A percentile compares a stretch with the other conserved stretches of the same genome.
Conservation (phyloP, 2,329 filamentous ascomycete genomes). For the Gaeumannomyces tritici region DNA sequence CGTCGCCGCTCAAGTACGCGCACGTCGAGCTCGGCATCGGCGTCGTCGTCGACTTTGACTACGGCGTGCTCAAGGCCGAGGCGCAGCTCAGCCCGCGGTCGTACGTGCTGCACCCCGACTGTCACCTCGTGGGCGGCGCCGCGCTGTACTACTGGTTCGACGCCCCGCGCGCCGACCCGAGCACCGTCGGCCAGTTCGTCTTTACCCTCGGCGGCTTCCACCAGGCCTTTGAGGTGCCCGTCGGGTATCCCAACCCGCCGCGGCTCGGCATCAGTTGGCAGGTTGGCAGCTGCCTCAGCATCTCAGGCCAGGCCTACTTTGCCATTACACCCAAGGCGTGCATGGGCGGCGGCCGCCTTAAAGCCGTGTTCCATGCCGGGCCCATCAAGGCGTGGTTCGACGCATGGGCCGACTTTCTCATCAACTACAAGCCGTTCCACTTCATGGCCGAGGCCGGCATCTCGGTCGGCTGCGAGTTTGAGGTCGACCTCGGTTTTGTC, state of each 20-base stretch:
- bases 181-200: slow-evolving; percentile 27
- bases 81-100: slow-evolving; percentile 28
- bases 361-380: slow-evolving; percentile 11
- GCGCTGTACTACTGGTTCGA: slow-evolving; percentile 29
- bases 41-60: slow-evolving; percentile 21
- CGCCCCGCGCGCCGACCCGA: slow-evolving; percentile 6
- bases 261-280: slow-evolving; percentile 28
- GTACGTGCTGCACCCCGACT: slow-evolving; percentile 26
- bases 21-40: slow-evolving; percentile 28
- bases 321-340: slow-evolving; percentile 32
- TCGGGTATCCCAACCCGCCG: slow-evolving; percentile 24
- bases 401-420: slow-evolving; percentile 25
- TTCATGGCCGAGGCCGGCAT: slow-evolving; percentile 21
- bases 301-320: slow-evolving; percentile 32
- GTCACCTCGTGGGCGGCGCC: slow-evolving; percentile 31
- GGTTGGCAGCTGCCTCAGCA: slow-evolving; percentile 17
- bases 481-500: slow-evolving; percentile 17
- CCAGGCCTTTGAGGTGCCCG: slow-evolving; percentile 20
- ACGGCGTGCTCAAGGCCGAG: slow-evolving; percentile 24
- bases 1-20: slow-evolving; percentile 15
- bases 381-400: slow-evolving; percentile 24
- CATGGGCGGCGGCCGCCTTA: slow-evolving; percentile 29
- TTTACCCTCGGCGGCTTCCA: slow-evolving; percentile 37
- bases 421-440: slow-evolving; percentile 27
- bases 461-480: slow-evolving; percentile 15